These are phyloP conservation scores for Carex sylvatica DNA, from an alignment of 202 grass and related monocot species.

Conservation along the genomic window DNA sequence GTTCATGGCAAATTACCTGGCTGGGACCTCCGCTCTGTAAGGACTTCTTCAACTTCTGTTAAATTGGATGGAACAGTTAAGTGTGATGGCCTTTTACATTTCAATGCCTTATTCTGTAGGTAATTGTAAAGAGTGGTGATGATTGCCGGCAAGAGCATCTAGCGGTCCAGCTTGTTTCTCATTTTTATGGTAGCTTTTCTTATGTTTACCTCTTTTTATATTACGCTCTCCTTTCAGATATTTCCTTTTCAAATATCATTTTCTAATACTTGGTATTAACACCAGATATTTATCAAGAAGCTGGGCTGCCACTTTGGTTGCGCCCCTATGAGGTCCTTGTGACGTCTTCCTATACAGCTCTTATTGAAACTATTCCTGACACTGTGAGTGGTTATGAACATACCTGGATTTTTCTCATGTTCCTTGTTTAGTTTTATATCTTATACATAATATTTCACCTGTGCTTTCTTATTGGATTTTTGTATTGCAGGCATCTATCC, in stretches of 20 bases:
- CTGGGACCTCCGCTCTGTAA: constrained; percentile 98
- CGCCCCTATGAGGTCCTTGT: constrained; percentile 98
- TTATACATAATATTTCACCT: constrained; percentile 21
- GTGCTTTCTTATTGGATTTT: constrained; percentile 2
- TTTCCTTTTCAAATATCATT: constrained; percentile 29
- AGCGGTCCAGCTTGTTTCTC: constrained; percentile 95
- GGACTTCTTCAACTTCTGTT: constrained; percentile 22
- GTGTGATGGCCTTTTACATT: not conserved
- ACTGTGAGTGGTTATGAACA: constrained; percentile 45
- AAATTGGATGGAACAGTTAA: not conserved
- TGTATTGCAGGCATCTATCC: constrained; percentile 80
- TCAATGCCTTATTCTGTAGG: constrained; percentile 35
- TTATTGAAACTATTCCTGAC: constrained; percentile 99
- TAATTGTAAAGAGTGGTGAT: constrained; percentile 99
- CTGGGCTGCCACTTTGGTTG: constrained; percentile 97
- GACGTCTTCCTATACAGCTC: constrained; percentile 92
- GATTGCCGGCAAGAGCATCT: constrained; percentile 97
- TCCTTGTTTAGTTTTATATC: constrained; percentile 22
- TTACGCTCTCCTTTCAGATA: not conserved
- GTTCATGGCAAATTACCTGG: constrained; percentile 81
- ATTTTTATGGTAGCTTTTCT: constrained; percentile 82
- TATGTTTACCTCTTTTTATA: constrained; percentile 8
- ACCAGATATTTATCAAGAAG: constrained; percentile 99
- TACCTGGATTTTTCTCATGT: constrained; percentile 28
- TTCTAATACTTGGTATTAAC: constrained; percentile 18